Evolutionary conservation across 1,284 basidiomycete genomes (phyloP), one percentile per base, ranked within the genome.

Genomic region (Trichosporon sp.): DNA sequence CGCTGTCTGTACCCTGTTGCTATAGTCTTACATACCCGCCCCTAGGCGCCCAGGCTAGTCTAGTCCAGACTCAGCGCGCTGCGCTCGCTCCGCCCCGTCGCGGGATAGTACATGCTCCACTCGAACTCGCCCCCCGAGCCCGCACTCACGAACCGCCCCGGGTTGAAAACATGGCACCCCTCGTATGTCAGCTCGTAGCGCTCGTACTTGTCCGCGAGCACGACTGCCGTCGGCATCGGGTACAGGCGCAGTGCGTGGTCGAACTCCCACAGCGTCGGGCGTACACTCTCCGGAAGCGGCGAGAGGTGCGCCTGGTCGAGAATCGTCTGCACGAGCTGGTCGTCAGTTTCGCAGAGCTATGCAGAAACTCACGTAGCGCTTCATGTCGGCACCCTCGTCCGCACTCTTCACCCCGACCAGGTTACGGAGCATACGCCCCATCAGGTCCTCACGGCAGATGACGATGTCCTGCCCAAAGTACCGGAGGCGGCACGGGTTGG

Each of bases 111-210:
- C 18, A 92, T 91, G n/a, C 91, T 92, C 84, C 95, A 95, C 18
- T 88, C 87, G 75, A 92, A 91, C 2, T 90, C 80, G 4, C 76
- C 77, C 5, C 75, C 74, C 0, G 75, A 87, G 58, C 88, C 90
- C 8, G 91, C 89, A 15, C 66, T 68, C 18, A 93, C 85, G 77
- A 95, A 95, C 65, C 90, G 89, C 13, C 97, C 96, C 0, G 97
- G 97, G 81, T 99, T 99, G 86, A 99, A 95, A 32, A 99, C 97
- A 83, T 98, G 96, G 78, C 97, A 99, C 6, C 93, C 94, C 73
- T 96, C 95, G 79, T 99, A 99, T 0, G 95, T 99, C 74, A 98
- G 86, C 77, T 97, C 94, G 81, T 93, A 99, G 42, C 92, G 88
- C 78, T 98, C 95, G 80, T 97, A 98, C 81, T 91, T 94, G 84